Evolutionary conservation across 305 asterid genomes (phyloP).

Genomic region (Fraxinus sp.): DNA sequence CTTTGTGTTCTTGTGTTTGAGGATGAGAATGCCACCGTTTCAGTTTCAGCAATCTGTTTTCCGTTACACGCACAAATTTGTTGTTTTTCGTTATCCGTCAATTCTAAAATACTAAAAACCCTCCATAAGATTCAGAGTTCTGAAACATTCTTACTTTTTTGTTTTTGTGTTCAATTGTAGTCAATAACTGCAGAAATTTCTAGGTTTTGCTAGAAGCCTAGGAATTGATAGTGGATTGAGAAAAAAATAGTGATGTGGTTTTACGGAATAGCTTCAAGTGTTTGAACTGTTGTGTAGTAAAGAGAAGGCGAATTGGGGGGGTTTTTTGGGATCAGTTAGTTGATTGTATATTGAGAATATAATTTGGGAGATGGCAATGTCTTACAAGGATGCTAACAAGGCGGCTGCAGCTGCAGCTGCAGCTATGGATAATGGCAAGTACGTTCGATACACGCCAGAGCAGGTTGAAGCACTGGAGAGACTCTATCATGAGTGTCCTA

Average conservation of each 20-base stretch:
- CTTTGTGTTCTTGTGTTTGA: conserved; percentile 41
- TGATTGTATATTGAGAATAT: neutral
- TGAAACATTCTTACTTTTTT: conserved; percentile 17
- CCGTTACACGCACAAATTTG: conserved; percentile 24
- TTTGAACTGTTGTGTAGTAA: conserved; percentile 8
- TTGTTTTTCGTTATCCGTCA: conserved; percentile 29
- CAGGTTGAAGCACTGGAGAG: conserved; percentile 61
- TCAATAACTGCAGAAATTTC: conserved; percentile 9
- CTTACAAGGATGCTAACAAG: conserved; percentile 52
- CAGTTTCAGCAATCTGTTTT: conserved; percentile 27
- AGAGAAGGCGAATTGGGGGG: neutral
- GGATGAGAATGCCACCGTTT: conserved; percentile 33
- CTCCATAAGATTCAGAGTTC: neutral
- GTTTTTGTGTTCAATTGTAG: neutral
- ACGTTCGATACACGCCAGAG: conserved; percentile 59
- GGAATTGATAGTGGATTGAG: neutral
- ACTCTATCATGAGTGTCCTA: conserved; percentile 55
- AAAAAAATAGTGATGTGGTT: neutral
- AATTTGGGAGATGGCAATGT: conserved; percentile 33
- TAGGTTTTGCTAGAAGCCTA: neutral
- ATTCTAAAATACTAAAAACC: neutral
- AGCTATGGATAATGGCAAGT: conserved; percentile 45
- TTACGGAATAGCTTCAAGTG: neutral
- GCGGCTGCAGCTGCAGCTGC: conserved; percentile 4
- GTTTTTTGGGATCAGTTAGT: neutral